Conservation (phyloP, 2,329 filamentous ascomycete species). For the Ascochyta lentis region DNA sequence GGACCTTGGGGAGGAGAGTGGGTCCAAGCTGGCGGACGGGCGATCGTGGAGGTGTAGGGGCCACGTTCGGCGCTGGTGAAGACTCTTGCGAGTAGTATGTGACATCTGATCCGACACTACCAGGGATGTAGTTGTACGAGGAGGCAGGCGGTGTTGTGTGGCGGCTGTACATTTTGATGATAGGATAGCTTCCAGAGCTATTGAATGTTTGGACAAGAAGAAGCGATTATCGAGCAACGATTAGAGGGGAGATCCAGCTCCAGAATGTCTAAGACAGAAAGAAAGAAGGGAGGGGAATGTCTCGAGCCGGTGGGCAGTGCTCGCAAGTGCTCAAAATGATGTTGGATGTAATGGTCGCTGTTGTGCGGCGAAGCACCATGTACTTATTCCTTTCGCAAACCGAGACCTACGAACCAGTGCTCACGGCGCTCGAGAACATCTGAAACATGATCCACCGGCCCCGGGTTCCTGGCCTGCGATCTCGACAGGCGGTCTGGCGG, state of each 20-base stretch:
- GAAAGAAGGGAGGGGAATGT: constrained; percentile 46
- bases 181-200: constrained; percentile 46
- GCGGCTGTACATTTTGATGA: constrained; percentile 51
- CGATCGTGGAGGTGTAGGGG: constrained; percentile 72
- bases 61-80: constrained; percentile 70
- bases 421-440: constrained; percentile 45
- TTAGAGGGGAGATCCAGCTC: constrained; percentile 56
- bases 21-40: constrained; percentile 81
- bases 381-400: constrained; percentile 44
- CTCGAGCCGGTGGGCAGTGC: constrained; percentile 44
- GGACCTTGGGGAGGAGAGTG: constrained; percentile 82
- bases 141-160: constrained; percentile 54
- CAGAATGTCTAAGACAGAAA: constrained; percentile 50
- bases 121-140: constrained; percentile 47
- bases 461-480: constrained; percentile 33
- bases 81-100: constrained; percentile 71
- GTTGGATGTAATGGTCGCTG: constrained; percentile 21
- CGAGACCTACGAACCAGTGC: constrained; percentile 41
- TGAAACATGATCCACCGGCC: constrained; percentile 50
- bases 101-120: constrained; percentile 59
- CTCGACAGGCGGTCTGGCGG: constrained; percentile 39
- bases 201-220: constrained; percentile 23
- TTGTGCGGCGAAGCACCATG: constrained; percentile 46
- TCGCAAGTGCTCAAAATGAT: constrained; percentile 16
- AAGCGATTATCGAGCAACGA: constrained; percentile 48